Percentiles rank a stretch among this genome's conserved stretches.
Evolutionary conservation across 768 basidiomycete genomes (phyloP).

Genomic region (Sarcomyxa edulis): DNA sequence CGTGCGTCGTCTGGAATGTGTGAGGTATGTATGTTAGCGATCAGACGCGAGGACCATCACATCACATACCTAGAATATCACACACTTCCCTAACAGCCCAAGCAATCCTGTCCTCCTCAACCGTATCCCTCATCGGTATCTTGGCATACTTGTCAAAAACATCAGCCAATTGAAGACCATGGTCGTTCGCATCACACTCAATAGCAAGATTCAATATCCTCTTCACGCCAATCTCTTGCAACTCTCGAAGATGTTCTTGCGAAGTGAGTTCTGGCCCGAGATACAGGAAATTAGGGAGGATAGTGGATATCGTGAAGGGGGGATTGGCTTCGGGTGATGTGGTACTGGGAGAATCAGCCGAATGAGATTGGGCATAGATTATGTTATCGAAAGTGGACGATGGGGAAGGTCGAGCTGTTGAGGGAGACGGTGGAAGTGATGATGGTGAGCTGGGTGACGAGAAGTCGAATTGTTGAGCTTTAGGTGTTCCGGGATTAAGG

Average conservation of each 20-base stretch:
- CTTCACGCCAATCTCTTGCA: conserved; percentile 73
- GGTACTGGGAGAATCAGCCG: conserved; percentile 1
- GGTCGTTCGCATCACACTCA: conserved; percentile 81
- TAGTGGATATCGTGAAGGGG: conserved; percentile 84
- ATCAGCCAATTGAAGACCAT: conserved; percentile 59
- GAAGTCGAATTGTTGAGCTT: too few species aligned
- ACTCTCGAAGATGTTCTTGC: conserved; percentile 68
- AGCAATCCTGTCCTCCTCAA: conserved; percentile 88
- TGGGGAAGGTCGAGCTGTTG: conserved; percentile 58
- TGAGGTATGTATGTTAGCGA: neutral
- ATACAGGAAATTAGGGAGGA: conserved; percentile 86
- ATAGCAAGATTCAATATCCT: conserved; percentile 88
- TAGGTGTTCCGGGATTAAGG: too few species aligned
- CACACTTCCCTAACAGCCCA: conserved; percentile 82
- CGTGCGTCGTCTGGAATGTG: conserved; percentile 75
- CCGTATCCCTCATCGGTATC: conserved; percentile 92
- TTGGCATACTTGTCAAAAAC: conserved; percentile 81
- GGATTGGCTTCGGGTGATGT: conserved; percentile 54
- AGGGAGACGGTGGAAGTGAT: conserved; percentile 46
- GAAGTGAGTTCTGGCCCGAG: conserved; percentile 84
- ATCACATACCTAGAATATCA: conserved; percentile 71
- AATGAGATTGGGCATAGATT: conserved; percentile 5
- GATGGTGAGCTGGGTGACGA: too few species aligned
- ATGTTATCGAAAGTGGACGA: conserved; percentile 9
- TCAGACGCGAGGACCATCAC: too few species aligned